Conservation (phyloP, 2,329 filamentous ascomycete genomes). For the Paradendryphiella salina region DNA sequence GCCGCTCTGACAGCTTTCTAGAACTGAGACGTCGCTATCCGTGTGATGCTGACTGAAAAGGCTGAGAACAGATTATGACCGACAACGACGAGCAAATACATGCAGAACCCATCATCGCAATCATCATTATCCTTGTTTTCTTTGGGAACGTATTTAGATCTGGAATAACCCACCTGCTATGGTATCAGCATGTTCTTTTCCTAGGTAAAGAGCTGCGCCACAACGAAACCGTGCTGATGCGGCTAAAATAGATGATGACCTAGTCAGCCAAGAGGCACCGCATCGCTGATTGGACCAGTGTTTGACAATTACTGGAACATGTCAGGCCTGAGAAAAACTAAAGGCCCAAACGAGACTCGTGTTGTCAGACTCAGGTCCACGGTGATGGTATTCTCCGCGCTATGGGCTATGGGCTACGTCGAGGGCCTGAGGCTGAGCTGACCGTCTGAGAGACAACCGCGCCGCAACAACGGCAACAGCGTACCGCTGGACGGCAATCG, state of each 20-base stretch:
- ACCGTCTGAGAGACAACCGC: conserved; percentile 1
- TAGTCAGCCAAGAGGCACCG: conserved; percentile 1
- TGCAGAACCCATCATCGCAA: background rate
- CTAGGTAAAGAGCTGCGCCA: conserved; percentile 3
- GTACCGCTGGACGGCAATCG: conserved; percentile 14
- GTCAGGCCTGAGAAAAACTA: background rate
- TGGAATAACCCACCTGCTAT: too few relatives aligned
- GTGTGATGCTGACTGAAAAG: too few relatives aligned
- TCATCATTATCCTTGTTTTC: background rate
- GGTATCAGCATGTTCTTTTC: conserved; percentile 2
- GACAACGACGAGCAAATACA: background rate
- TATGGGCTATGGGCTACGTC: background rate
- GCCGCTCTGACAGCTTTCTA: background rate
- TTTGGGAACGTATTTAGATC: background rate
- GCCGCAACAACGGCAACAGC: conserved; percentile 1
- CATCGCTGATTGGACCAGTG: conserved; percentile 3
- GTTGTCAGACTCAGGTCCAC: background rate
- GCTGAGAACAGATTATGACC: background rate
- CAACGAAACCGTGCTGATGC: background rate
- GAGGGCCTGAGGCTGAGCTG: conserved; percentile 11
- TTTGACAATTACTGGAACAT: background rate
- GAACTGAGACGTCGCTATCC: too few relatives aligned
- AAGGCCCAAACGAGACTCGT: background rate
- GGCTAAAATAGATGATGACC: too few relatives aligned
- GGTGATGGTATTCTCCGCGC: background rate